Evolutionary conservation across 257 asterid genomes (phyloP).

Genomic region (Petunia axillaris): DNA sequence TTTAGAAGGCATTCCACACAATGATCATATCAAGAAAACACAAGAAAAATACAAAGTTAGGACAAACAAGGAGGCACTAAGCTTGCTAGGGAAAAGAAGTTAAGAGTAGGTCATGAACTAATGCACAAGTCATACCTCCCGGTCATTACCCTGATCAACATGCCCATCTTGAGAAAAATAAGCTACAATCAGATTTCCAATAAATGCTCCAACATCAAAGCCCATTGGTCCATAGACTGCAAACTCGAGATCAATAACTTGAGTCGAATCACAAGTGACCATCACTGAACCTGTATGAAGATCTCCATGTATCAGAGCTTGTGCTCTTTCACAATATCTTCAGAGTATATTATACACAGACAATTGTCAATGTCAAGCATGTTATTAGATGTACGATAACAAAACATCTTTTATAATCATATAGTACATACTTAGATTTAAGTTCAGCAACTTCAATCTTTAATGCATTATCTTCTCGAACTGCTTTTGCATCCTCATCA

Average conservation of each 20-base stretch:
- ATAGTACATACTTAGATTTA: slow-evolving; percentile 65
- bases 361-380: slow-evolving; percentile 19
- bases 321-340: slow-evolving; percentile 97
- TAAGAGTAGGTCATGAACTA: too few species aligned
- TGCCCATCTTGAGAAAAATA: slow-evolving; percentile 97
- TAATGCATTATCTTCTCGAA: slow-evolving; percentile 70
- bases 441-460: slow-evolving; percentile 90
- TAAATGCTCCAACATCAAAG: slow-evolving; percentile 88
- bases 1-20: too few species aligned
- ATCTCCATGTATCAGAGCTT: slow-evolving; percentile 95
- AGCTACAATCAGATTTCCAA: slow-evolving; percentile 86
- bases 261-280: slow-evolving; percentile 83
- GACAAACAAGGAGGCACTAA: too few species aligned
- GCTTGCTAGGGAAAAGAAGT: too few species aligned
- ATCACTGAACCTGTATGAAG: slow-evolving; percentile 94
- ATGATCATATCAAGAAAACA: too few species aligned
- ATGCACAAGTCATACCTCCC: slow-evolving; percentile 51
- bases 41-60: too few species aligned
- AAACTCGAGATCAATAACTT: slow-evolving; percentile 95
- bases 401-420: slow-evolving; percentile 1
- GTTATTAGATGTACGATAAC: not conserved
- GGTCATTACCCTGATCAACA: slow-evolving; percentile 61
- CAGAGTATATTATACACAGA: slow-evolving; percentile 25
- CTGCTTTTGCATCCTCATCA: slow-evolving; percentile 83
- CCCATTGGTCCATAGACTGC: slow-evolving; percentile 95